Conservation (phyloP, 1,139 yeast species). For the Suhomyces panamericanus region DNA sequence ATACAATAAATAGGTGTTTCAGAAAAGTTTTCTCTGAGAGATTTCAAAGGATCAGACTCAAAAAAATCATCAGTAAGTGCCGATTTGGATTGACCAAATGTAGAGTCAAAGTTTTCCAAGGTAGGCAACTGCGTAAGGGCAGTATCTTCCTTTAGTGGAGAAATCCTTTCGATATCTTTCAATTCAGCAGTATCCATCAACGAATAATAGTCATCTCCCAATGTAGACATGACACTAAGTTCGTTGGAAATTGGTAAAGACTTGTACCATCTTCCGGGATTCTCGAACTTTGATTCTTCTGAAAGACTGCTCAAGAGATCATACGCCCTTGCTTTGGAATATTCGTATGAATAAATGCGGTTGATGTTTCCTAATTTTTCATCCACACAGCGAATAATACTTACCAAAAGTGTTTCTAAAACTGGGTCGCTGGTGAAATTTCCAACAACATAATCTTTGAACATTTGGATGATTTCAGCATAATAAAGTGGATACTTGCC, state of each 20-base stretch:
- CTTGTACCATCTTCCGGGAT: constrained; percentile 51
- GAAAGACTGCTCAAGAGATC: constrained; percentile 39
- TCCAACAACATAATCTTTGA: constrained; percentile 53
- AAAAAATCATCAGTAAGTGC: constrained; percentile 25
- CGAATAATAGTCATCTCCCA: constrained; percentile 45
- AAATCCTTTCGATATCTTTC: not conserved
- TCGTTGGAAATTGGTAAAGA: constrained; percentile 43
- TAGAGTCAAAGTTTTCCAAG: not conserved
- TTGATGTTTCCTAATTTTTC: constrained; percentile 17
- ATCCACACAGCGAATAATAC: constrained; percentile 38
- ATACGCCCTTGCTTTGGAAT: constrained; percentile 49
- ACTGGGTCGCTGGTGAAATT: constrained; percentile 45
- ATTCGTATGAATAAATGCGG: constrained; percentile 35
- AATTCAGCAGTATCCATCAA: constrained; percentile 22
- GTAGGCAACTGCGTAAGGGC: not conserved
- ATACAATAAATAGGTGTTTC: constrained; percentile 73
- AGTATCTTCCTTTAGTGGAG: not conserved
- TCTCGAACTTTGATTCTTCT: constrained; percentile 29
- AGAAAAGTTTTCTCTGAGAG: constrained; percentile 36
- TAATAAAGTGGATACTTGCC: constrained; percentile 27
- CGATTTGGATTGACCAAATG: not conserved
- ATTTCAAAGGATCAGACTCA: constrained; percentile 35
- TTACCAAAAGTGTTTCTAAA: constrained; percentile 36
- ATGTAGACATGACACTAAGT: constrained; percentile 38
- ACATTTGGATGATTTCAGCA: constrained; percentile 37